Evolutionary conservation across 1,284 basidiomycete genomes (phyloP).

Genomic region (Fereydounia khargensis): DNA sequence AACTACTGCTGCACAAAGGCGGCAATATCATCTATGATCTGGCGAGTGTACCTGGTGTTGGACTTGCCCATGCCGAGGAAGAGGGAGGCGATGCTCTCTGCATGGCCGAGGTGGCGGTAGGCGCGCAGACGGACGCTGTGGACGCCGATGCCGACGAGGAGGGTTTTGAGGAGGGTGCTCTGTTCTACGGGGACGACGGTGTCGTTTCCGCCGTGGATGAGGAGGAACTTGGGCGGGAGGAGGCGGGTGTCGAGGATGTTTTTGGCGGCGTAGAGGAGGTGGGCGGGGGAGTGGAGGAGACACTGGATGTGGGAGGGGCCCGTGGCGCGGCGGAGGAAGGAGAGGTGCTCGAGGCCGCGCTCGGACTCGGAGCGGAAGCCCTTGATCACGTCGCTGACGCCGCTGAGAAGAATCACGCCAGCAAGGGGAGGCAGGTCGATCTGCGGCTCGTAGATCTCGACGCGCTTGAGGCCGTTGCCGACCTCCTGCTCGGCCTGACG

Average conservation of each 20-base stretch:
- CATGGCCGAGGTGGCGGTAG: slow-evolving; percentile 56
- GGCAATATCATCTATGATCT: slow-evolving; percentile 44
- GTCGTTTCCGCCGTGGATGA: slow-evolving; percentile 59
- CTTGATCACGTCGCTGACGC: slow-evolving; percentile 59
- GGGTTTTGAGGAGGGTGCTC: slow-evolving; percentile 57
- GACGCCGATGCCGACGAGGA: slow-evolving; percentile 59
- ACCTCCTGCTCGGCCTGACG: slow-evolving; percentile 34
- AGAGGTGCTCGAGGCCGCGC: slow-evolving; percentile 58
- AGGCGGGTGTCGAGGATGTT: slow-evolving; percentile 55
- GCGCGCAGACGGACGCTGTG: slow-evolving; percentile 53
- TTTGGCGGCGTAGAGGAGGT: slow-evolving; percentile 58
- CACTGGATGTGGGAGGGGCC: slow-evolving; percentile 58
- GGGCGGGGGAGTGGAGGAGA: slow-evolving; percentile 58
- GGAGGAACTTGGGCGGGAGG: slow-evolving; percentile 56
- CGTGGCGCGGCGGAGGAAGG: slow-evolving; percentile 53
- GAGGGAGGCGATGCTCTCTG: slow-evolving; percentile 52
- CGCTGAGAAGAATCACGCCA: slow-evolving; percentile 58
- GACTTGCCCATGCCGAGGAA: slow-evolving; percentile 45
- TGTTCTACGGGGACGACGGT: slow-evolving; percentile 56
- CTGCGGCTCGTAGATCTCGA: slow-evolving; percentile 58
- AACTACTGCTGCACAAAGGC: slow-evolving; percentile 29
- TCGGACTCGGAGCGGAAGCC: slow-evolving; percentile 55
- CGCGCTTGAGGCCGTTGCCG: slow-evolving; percentile 47
- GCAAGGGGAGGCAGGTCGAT: slow-evolving; percentile 53
- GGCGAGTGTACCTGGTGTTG: slow-evolving; percentile 55